These are phyloP conservation scores for Neurospora tetraspora DNA, from an alignment of 495 filamentous ascomycete genomes.

Conservation along the genomic window DNA sequence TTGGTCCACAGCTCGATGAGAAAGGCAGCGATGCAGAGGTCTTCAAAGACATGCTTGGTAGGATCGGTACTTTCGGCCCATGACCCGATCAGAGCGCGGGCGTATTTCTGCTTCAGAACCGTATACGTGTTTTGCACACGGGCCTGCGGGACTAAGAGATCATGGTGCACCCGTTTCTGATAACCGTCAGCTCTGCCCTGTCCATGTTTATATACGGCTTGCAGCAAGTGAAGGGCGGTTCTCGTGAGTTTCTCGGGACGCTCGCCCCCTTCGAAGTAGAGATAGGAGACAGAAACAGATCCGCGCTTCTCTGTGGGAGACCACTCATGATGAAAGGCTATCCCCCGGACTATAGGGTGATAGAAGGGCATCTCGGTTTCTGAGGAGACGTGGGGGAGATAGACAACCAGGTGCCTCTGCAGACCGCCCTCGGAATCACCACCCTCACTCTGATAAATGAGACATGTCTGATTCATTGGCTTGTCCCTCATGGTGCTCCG, in stretches of 20 bases:
- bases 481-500: slow-evolving; percentile 68
- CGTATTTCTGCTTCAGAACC: slow-evolving; percentile 69
- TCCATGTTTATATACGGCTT: slow-evolving; percentile 68
- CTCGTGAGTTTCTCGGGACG: slow-evolving; percentile 48
- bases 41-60: slow-evolving; percentile 88
- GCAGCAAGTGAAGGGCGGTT: slow-evolving; percentile 60
- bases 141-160: slow-evolving; percentile 64
- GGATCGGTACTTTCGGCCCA: slow-evolving; percentile 88
- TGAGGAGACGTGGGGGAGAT: slow-evolving; percentile 59
- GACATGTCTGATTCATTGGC: slow-evolving; percentile 68
- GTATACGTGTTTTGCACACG: slow-evolving; percentile 71
- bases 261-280: slow-evolving; percentile 41
- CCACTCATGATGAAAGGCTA: slow-evolving; percentile 67
- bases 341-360: slow-evolving; percentile 60
- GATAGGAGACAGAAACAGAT: slow-evolving; percentile 57
- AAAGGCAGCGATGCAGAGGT: slow-evolving; percentile 86
- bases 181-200: slow-evolving; percentile 52
- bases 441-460: slow-evolving; percentile 43
- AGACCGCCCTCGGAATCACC: slow-evolving; percentile 1
- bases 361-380: slow-evolving; percentile 69
- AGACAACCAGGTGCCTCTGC: slow-evolving; percentile 54
- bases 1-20: slow-evolving; percentile 83
- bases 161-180: slow-evolving; percentile 65
- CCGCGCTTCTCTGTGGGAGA: slow-evolving; percentile 27
- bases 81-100: slow-evolving; percentile 46